phyloP scores from a whole-genome alignment of 257 asterid species.

The Nicotiana attenuata region DNA sequence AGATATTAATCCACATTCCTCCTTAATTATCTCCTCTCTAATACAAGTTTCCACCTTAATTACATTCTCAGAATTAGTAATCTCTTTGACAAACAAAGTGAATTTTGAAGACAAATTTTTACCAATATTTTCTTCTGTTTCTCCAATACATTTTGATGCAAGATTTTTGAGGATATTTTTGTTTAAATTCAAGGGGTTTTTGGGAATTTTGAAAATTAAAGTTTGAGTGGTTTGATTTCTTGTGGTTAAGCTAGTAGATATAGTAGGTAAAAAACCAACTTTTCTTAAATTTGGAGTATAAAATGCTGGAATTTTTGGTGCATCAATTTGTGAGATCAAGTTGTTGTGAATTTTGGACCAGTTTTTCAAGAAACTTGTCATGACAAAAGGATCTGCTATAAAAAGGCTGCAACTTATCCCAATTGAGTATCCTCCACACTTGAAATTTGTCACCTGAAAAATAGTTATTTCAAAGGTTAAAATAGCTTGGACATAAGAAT shows the following conservation, averaged over 20 bases:
- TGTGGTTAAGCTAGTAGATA: conserved; percentile 19
- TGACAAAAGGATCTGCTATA: conserved; percentile 49
- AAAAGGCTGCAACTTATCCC: conserved; percentile 68
- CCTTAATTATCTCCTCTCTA: conserved; percentile 14
- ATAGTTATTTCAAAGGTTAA: neutral
- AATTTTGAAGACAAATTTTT: conserved; percentile 20
- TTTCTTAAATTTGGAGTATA: conserved; percentile 36
- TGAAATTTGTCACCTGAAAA: conserved; percentile 64
- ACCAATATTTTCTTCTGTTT: conserved; percentile 28
- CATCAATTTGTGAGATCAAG: conserved; percentile 26
- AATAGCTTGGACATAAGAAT: no score
- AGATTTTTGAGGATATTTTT: conserved; percentile 23
- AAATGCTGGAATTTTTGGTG: conserved; percentile 34
- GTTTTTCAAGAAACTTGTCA: conserved; percentile 39
- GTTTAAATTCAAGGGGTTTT: conserved; percentile 9
- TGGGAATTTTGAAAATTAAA: conserved; percentile 26
- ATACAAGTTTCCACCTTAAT: conserved; percentile 27
- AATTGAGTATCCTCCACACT: conserved; percentile 70
- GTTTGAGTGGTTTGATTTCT: conserved; percentile 21
- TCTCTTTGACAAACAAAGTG: conserved; percentile 27
- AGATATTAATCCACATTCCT: neutral
- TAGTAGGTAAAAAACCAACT: conserved; percentile 17
- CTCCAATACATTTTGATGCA: conserved; percentile 36
- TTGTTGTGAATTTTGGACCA: conserved; percentile 42
- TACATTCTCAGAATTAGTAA: conserved; percentile 8